These are phyloP conservation scores for Stachybotrys elegans DNA, from an alignment of 2,329 filamentous ascomycete genomes.

Conservation along the genomic window DNA sequence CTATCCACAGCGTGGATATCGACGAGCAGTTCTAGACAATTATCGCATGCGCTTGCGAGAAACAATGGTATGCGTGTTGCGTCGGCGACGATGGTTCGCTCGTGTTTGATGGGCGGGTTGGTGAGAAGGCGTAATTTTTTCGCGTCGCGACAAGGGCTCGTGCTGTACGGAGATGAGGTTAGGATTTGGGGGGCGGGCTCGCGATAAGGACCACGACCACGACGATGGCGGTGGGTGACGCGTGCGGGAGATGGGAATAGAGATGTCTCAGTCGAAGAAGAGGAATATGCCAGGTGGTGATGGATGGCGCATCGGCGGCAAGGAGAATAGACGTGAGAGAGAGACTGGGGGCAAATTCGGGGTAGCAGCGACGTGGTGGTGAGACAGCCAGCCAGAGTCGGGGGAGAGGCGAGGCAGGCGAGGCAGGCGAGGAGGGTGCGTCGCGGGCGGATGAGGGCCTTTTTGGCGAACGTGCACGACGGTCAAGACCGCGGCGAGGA, in stretches of 20 bases:
- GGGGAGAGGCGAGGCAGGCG: conserved; percentile 1
- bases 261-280: neutral
- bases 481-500: no score
- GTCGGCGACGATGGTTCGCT: conserved; percentile 1
- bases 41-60: conserved; percentile 43
- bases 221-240: neutral
- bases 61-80: conserved; percentile 10
- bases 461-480: no score
- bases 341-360: neutral
- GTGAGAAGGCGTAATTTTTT: neutral
- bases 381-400: conserved; percentile 2
- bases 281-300: neutral
- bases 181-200: neutral
- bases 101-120: neutral
- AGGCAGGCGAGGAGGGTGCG: neutral
- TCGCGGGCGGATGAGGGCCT: neutral
- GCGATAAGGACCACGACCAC: neutral
- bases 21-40: conserved; percentile 36
- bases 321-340: neutral
- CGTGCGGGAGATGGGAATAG: neutral
- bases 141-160: conserved; percentile 2
- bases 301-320: neutral
- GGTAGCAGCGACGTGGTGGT: conserved; percentile 1
- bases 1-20: conserved; percentile 58
- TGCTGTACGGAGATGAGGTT: neutral